Base-by-base conservation (phyloP, 2,329 filamentous ascomycete species). In the Neonectria coccinea region DNA sequence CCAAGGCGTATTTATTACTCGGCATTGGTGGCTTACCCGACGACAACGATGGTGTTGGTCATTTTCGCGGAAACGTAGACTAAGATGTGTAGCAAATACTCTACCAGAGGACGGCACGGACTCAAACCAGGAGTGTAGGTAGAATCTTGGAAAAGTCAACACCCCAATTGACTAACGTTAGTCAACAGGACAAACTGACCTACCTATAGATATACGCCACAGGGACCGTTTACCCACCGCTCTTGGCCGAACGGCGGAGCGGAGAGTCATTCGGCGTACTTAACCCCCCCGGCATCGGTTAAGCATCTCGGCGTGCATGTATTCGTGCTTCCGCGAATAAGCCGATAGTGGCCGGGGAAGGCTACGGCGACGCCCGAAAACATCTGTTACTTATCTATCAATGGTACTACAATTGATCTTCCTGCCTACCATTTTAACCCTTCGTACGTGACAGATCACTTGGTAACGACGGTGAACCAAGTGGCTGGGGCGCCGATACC, bases 31-130 rank as follows among this genome's bases (percentile, higher is more conserved):
- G 61, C 76, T 74, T 62, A 78, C 78, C 78, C 78, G 42, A 78
- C 75, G 20, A 79, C 72, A 18, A 79, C 75, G 31, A 78, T 76
- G 10, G 69, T 73, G 51, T 76, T 76, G 12, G 68, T 55, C 77
- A 78, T 78, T 14, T 29, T 74, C 29, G 47, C 36, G 20, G 25
- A 29, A n/a, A 25, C 20, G 48, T 45, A 6, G 25, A 25, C 25
- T 25, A 36, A 48, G 20, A 31, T 22, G 45, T 11, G 18, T 16
- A 44, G 22, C 4, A 47, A 44, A 14, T 31, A 36, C 39, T 27
- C 20, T 9, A 29, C 20, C 25, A 8, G 8, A 42, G 39, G 18
- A 29, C 12, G 36, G 16, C 10, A 27, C 9, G 29, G 9, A 50
- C 31, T 18, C n/a, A 31, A 31, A 18, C 16, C 4, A 18, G 47